These are phyloP conservation scores for Hypsizygus marmoreus DNA, from an alignment of 768 basidiomycete species.

Conservation along the genomic window DNA sequence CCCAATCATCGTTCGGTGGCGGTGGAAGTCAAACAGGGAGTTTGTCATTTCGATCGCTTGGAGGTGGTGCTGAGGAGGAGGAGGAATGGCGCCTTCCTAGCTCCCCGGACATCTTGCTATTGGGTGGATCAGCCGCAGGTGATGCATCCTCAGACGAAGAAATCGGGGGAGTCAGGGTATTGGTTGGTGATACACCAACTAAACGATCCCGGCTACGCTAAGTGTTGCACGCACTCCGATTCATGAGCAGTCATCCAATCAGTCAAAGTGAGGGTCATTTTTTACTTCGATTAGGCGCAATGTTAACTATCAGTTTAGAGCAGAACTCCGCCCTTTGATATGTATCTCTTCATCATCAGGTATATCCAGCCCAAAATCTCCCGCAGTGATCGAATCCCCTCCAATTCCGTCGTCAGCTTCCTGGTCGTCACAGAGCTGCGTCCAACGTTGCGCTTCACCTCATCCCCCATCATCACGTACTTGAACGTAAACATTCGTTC, in stretches of 20 bases:
- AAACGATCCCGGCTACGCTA: conserved; percentile 15
- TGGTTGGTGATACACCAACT: conserved; percentile 13
- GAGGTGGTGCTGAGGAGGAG: conserved; percentile 30
- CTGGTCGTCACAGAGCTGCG: conserved; percentile 19
- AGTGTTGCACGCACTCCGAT: no score
- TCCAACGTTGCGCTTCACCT: conserved; percentile 27
- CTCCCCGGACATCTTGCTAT: conserved; percentile 43
- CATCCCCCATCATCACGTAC: conserved; percentile 24
- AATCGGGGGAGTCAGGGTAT: not conserved
- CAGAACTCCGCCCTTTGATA: conserved; percentile 25
- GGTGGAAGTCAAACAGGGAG: conserved; percentile 8
- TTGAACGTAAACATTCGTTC: conserved; percentile 1
- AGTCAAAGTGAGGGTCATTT: no score
- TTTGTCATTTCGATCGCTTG: conserved; percentile 10
- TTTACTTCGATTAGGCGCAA: no score
- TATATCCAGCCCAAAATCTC: conserved; percentile 30
- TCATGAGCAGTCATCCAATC: no score
- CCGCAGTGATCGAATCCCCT: conserved; percentile 28
- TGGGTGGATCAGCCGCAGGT: conserved; percentile 18
- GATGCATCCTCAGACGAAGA: not conserved
- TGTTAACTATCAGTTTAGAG: no score
- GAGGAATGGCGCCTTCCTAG: conserved; percentile 45
- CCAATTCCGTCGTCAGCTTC: conserved; percentile 26
- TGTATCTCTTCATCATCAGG: conserved; percentile 19
- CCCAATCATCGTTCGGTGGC: conserved; percentile 15